Evolutionary conservation across 1,284 basidiomycete species (phyloP), one percentile per base, ranked within the genome.

Genomic region (Stygiomarasmius scandens): DNA sequence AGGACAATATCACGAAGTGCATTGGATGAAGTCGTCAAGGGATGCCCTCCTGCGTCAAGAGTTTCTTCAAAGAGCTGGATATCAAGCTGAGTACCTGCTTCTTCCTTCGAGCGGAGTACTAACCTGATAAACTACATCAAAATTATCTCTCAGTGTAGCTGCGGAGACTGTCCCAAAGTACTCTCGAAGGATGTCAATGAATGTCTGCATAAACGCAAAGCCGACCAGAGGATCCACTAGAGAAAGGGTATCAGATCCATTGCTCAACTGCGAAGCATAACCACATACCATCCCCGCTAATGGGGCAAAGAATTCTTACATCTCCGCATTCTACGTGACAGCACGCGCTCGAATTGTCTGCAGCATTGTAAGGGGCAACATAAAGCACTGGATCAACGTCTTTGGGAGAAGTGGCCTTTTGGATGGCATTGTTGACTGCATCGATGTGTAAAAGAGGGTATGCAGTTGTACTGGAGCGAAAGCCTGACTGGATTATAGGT

Each of bases 71-170:
- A 83, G 27, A 98, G 84, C 92, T 97, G n/a, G 16, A 32, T 32
- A 32, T 32, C 29, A 19, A 29, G n/a, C n/a, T n/a, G n/a, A n/a
- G n/a, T n/a, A n/a, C n/a, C n/a, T n/a, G n/a, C n/a, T n/a, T n/a
- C n/a, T n/a, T n/a, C n/a, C n/a, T n/a, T n/a, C n/a, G n/a, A n/a
- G n/a, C n/a, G n/a, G n/a, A n/a, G n/a, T n/a, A n/a, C 77, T 23
- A 63, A 90, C 92, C 80, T 96, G 94, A 71, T 98, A 97, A 10
- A 98, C 94, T 44, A 95, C 87, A 68, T 98, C 96, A 74, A 98
- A 97, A 73, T 97, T 95, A 62, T 98, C 95, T 66, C 89, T 92
- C 65, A 98, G 76, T 1, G 86, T 90, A 6, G 87, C 84, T 46
- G 80, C 75, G 44, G 79, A 82, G 24, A 85, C 72, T 24, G 75